phyloP scores from a whole-genome alignment of 768 basidiomycete species.

The Phlebiopsis flavidoalba region DNA sequence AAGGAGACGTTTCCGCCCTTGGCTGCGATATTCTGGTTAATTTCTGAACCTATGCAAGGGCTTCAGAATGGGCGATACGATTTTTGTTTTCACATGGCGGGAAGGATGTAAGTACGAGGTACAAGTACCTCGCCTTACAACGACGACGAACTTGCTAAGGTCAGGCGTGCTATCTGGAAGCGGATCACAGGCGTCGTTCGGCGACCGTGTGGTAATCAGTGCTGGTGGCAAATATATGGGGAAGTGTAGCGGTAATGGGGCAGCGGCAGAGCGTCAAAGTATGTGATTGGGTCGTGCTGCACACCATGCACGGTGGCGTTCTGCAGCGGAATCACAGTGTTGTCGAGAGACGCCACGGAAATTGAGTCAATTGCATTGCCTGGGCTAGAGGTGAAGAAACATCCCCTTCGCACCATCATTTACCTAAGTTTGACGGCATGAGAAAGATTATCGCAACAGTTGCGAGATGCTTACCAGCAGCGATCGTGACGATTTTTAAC shows the following conservation, averaged over 20 bases:
- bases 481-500: constrained; percentile 59
- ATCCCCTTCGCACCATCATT: constrained; percentile 49
- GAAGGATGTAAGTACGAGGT: constrained; percentile 32
- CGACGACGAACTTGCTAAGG: constrained; percentile 45
- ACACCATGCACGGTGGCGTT: constrained; percentile 48
- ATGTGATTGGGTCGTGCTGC: constrained; percentile 43
- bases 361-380: constrained; percentile 53
- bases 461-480: constrained; percentile 41
- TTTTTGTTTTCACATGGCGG: no score
- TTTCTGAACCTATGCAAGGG: constrained; percentile 38
- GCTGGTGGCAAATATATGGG: constrained; percentile 55
- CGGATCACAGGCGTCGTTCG: constrained; percentile 54
- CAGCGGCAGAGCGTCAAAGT: constrained; percentile 48
- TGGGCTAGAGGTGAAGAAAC: constrained; percentile 54
- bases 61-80: not conserved
- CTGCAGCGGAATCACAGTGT: constrained; percentile 54
- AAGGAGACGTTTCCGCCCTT: constrained; percentile 45
- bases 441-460: not conserved
- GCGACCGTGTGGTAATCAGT: constrained; percentile 44
- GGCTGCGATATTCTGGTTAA: constrained; percentile 45
- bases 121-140: constrained; percentile 58
- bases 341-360: constrained; percentile 50
- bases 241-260: constrained; percentile 38
- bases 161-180: constrained; percentile 49
- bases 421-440: constrained; percentile 13